Base-by-base conservation (phyloP, 306 rosid species). In the Malus sieversii region DNA sequence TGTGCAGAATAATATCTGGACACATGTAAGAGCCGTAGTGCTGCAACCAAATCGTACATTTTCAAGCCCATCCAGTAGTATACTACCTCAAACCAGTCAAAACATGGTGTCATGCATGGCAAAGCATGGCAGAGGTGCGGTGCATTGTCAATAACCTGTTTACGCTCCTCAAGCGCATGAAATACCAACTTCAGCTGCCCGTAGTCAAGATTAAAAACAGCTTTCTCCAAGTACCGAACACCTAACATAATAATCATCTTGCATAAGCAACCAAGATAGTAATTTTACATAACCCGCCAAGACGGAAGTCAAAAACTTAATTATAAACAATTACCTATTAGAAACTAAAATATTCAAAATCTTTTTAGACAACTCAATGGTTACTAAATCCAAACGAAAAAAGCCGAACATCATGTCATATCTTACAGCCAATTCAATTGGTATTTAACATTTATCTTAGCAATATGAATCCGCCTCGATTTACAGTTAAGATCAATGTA, bases 21-120 rank as follows among this genome's bases (percentile, higher is more conserved):
- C 74, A 96, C 79, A 85, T 96, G 99, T 78, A 96, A 78, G 77
- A 96, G 78, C 30, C 86, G 88, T 66, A 85, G 80, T 78, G 96
- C 99, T 44, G 99, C 97, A 45, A 96, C 98, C 87, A 96, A 78
- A 91, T 96, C 99, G 15, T 96, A 92, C 91, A 92, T 77, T 86
- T 96, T 96, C 96, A 96, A 86, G 79, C 99, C 99, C 66, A 46
- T 53, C 99, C 99, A 96, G 81, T 69, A 96, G 88, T 96, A 96
- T 32, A 96, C 87, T 27, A 84, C 92, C 78, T 96, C 99, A 80
- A 96, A 92, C 98, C 97, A 96, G 80, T 83, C 86, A 84, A 89
- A 90, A 85, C 99, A 96, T 7, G 99, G 99, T 11, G 98, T 96
- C 99, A 96, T 96, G 81, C 99, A 96, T 20, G 99, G 98, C 84